Conservation (phyloP, 1,284 basidiomycete genomes). For the Veloporphyrellus conicus region DNA sequence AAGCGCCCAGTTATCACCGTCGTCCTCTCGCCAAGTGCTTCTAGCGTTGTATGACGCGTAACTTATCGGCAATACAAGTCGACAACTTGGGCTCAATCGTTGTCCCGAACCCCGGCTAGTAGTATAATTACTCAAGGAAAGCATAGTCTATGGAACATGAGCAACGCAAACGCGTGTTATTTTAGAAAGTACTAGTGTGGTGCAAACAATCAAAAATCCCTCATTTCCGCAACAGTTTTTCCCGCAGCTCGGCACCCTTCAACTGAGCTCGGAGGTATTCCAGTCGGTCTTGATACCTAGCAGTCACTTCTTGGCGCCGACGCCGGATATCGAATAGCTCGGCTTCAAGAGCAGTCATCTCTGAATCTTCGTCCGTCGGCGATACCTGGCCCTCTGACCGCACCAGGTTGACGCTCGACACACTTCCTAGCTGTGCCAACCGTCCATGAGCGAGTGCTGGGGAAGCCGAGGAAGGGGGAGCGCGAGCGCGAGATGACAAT, state of each 20-base stretch:
- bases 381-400: slow-evolving; percentile 49
- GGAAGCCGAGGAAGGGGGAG: slow-evolving; percentile 16
- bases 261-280: slow-evolving; percentile 67
- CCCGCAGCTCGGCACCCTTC: slow-evolving; percentile 70
- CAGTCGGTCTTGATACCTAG: slow-evolving; percentile 60
- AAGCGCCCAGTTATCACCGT: slow-evolving; percentile 27
- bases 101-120: background rate
- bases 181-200: background rate
- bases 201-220: background rate
- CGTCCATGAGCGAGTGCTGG: slow-evolving; percentile 21
- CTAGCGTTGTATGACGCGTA: no score
- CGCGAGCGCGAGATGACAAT: slow-evolving; percentile 40
- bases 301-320: slow-evolving; percentile 58
- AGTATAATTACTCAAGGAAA: slow-evolving; percentile 14
- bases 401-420: slow-evolving; percentile 44
- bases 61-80: no score
- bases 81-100: no score
- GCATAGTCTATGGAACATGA: slow-evolving; percentile 11
- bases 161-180: background rate
- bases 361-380: slow-evolving; percentile 37
- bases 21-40: slow-evolving; percentile 16
- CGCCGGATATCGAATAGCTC: slow-evolving; percentile 60
- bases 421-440: slow-evolving; percentile 36
- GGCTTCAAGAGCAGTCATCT: slow-evolving; percentile 32
- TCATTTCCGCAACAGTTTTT: slow-evolving; percentile 59